Conservation (phyloP, 108 stramenopile species). For the Aurantiochytrium sp. region DNA sequence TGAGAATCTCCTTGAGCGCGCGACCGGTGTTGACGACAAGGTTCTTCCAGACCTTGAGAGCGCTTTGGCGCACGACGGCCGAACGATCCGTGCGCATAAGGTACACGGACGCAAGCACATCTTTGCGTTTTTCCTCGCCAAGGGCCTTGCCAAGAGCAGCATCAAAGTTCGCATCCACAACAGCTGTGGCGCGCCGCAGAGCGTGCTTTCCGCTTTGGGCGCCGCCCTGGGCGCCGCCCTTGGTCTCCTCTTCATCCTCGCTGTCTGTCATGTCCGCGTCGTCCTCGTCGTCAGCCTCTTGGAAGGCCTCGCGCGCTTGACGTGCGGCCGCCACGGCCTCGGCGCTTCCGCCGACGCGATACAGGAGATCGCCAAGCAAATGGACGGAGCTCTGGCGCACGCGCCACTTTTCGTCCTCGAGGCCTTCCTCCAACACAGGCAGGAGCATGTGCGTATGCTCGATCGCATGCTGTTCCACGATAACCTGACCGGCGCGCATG, state of each 20-base stretch:
- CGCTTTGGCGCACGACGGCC: conserved; percentile 77
- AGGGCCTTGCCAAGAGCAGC: conserved; percentile 71
- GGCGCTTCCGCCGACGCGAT: conserved; percentile 81
- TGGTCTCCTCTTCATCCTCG: conserved; percentile 73
- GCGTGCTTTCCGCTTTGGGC: background rate
- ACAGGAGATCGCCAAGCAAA: conserved; percentile 85
- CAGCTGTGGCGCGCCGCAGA: background rate
- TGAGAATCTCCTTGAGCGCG: conserved; percentile 84
- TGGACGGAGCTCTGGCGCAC: conserved; percentile 86
- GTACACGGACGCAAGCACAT: conserved; percentile 82
- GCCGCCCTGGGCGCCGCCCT: background rate
- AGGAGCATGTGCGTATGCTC: conserved; percentile 79
- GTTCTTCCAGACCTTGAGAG: conserved; percentile 96
- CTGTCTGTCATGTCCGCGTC: conserved; percentile 46
- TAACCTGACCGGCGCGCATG: conserved; percentile 84
- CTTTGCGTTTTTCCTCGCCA: conserved; percentile 65
- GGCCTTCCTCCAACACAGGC: conserved; percentile 81
- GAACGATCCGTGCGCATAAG: conserved; percentile 79
- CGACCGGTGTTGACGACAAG: conserved; percentile 88
- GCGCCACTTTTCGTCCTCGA: conserved; percentile 78
- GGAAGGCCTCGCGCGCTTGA: conserved; percentile 22
- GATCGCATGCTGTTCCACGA: conserved; percentile 81
- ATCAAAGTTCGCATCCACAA: conserved; percentile 35
- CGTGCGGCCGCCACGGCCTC: background rate
- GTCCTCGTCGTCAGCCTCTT: conserved; percentile 9